phyloP scores from a whole-genome alignment of 2,329 filamentous ascomycete genomes.

The Trichoderma aggressivum region DNA sequence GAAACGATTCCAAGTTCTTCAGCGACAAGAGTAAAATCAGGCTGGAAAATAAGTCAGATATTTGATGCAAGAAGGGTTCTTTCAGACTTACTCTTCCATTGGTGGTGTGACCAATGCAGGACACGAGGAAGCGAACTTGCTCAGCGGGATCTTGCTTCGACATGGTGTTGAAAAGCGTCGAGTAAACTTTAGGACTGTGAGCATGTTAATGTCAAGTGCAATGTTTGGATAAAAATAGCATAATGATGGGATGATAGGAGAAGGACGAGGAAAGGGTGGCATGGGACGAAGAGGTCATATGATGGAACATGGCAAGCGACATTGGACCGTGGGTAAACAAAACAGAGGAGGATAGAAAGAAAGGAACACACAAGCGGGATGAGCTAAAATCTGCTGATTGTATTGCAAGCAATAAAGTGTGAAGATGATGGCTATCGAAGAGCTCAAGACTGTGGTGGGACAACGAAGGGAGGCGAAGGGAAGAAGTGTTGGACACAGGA shows the following conservation, averaged over 20 bases:
- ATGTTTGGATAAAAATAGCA: neutral
- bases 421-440: neutral
- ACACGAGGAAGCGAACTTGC: constrained; percentile 63
- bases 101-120: constrained; percentile 59
- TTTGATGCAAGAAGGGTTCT: no score
- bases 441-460: neutral
- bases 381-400: neutral
- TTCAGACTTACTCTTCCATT: constrained; percentile 53
- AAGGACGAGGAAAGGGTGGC: neutral
- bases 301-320: neutral
- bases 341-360: neutral
- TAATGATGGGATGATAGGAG: neutral
- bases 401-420: neutral
- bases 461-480: neutral
- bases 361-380: neutral
- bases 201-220: neutral
- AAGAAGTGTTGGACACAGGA: no score
- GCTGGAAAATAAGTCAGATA: constrained; percentile 38
- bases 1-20: constrained; percentile 59
- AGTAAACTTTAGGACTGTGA: neutral
- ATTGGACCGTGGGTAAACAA: neutral
- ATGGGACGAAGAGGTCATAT: neutral
- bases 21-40: constrained; percentile 64
- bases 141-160: constrained; percentile 48
- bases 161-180: constrained; percentile 39